Base-by-base conservation (phyloP, 768 basidiomycete genomes). In the Gymnopilus dilepis region DNA sequence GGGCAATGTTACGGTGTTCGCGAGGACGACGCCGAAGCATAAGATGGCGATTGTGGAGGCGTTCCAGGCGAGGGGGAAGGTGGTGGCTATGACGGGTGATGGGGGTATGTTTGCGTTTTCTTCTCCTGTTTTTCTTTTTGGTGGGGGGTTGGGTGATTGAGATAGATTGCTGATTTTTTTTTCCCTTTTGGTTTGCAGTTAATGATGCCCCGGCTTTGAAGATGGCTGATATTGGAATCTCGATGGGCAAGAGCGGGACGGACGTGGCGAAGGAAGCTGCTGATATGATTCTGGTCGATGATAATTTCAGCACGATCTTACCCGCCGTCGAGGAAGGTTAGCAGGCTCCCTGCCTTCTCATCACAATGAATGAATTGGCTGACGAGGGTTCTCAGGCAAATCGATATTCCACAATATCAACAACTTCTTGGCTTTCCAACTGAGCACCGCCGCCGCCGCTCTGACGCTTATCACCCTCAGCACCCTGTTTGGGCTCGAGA, bases 341-440 rank as follows among this genome's bases (percentile, higher is more conserved):
- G 79, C 33, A 37, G 55, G 50, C 21, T 42, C 63, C 21, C n/a
- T 40, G 38, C 45, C 22, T 43, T 59, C 42, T 19, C 66, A 31
- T 60, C 60, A 53, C 57, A 41, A 65, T 17, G 34, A 33, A 28
- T 52, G 50, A 57, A 63, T 60, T 66, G 26, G 45, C 21, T 17
- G 59, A 51, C 15, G 15, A 56, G 28, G 37, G 6, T 30, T 31
- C 51, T 2, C 63, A 91, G 92, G 93, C 60, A 95, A 97, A 90
- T 93, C 94, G 2, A 99, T 99, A 68, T 99, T 98, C 76, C 94
- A 98, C 77, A 99, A 99, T 69, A 97, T 99, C 70, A 97, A 99
- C 74, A 97, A 97, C 74, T 99, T 99, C 82, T 78, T 99, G 58
- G 86, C 92, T 41, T 99, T 99, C 85, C 96, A 99, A 74, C 86